These are phyloP conservation scores for Auricularia sp. DNA, from an alignment of 768 basidiomycete genomes.

Conservation along the genomic window DNA sequence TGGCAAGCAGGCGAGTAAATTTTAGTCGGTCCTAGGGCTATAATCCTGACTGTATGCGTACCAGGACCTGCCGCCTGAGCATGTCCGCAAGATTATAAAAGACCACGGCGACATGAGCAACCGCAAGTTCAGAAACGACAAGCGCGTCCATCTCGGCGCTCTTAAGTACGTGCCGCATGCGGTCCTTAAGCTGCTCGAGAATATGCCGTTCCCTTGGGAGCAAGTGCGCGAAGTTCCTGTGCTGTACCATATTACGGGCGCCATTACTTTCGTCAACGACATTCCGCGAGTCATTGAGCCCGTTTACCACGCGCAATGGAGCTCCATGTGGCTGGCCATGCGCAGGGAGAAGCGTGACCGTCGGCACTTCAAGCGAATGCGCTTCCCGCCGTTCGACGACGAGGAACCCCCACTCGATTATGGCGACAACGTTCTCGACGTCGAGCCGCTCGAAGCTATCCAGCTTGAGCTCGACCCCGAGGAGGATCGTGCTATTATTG, in stretches of 20 bases:
- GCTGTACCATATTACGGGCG: slow-evolving; percentile 97
- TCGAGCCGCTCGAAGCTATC: slow-evolving; percentile 95
- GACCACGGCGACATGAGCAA: slow-evolving; percentile 99
- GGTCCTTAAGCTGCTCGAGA: slow-evolving; percentile 97
- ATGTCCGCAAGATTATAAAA: slow-evolving; percentile 98
- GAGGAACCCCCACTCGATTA: slow-evolving; percentile 99
- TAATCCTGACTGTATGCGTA: slow-evolving; percentile 14
- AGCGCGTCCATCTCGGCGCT: slow-evolving; percentile 96
- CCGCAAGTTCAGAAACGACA: slow-evolving; percentile 98
- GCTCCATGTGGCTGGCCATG: slow-evolving; percentile 99
- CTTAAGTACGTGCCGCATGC: slow-evolving; percentile 98
- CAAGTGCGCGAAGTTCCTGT: slow-evolving; percentile 99
- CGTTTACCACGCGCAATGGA: slow-evolving; percentile 98
- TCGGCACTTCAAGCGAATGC: slow-evolving; percentile 98
- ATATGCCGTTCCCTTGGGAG: slow-evolving; percentile 96
- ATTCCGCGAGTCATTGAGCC: slow-evolving; percentile 95
- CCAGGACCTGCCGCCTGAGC: slow-evolving; percentile 91
- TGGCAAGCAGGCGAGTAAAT: slow-evolving; percentile 71
- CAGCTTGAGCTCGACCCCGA: slow-evolving; percentile 89
- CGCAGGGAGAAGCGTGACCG: slow-evolving; percentile 96
- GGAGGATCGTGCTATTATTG: slow-evolving; percentile 83
- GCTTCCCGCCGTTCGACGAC: slow-evolving; percentile 98
- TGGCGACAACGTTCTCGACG: slow-evolving; percentile 96
- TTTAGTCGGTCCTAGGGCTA: too few relatives aligned
- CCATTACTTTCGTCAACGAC: slow-evolving; percentile 99